Evolutionary conservation across 441 rosid genomes (phyloP).

Genomic region (Arabidopsis hybrid): DNA sequence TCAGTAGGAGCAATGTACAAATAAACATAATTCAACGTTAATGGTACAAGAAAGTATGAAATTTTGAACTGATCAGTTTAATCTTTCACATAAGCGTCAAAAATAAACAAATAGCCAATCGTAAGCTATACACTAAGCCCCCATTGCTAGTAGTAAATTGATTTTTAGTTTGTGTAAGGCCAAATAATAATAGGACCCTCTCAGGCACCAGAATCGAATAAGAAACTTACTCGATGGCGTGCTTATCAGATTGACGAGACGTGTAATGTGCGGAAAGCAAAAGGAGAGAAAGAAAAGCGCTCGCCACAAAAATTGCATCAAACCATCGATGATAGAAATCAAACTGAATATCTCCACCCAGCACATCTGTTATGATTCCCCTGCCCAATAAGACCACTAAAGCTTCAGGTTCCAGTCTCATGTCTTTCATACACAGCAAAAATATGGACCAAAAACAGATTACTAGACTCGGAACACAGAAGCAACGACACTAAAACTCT

Average conservation of each 20-base stretch:
- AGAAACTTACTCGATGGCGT: slow-evolving; percentile 38
- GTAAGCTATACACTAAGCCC: slow-evolving; percentile 14
- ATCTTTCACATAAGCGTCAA: background rate
- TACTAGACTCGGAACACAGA: background rate
- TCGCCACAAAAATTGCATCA: slow-evolving; percentile 97
- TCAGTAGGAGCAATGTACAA: background rate
- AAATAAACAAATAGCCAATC: background rate
- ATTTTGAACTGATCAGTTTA: background rate
- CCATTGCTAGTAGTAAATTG: background rate
- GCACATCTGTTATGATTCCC: slow-evolving; percentile 88
- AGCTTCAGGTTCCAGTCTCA: background rate
- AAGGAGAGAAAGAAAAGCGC: slow-evolving; percentile 94
- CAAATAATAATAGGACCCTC: slow-evolving; percentile 4
- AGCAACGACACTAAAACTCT: slow-evolving; percentile 2
- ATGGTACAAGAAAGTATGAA: background rate
- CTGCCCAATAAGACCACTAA: slow-evolving; percentile 49
- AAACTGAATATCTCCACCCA: slow-evolving; percentile 98
- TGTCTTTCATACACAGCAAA: background rate
- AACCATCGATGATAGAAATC: slow-evolving; percentile 99
- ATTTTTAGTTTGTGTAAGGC: slow-evolving; percentile 10
- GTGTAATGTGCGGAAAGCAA: slow-evolving; percentile 96
- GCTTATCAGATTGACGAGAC: slow-evolving; percentile 94
- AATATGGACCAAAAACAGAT: background rate
- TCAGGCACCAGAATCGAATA: background rate
- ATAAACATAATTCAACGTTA: background rate